Evolutionary conservation across 768 basidiomycete genomes (phyloP).

Genomic region (Auriscalpium microsporum): DNA sequence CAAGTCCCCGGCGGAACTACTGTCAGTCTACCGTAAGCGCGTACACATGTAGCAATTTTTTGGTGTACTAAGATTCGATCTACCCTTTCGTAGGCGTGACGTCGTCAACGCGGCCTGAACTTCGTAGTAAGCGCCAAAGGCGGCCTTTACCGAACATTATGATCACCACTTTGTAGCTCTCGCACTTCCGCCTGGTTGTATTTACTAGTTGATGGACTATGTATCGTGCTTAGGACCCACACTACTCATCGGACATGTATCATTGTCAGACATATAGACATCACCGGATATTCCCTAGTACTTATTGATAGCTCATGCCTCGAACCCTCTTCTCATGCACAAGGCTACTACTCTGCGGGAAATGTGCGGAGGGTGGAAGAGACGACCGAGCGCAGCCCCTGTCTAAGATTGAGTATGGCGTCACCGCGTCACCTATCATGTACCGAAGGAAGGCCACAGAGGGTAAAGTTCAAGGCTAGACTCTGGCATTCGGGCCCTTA

Average conservation of each 20-base stretch:
- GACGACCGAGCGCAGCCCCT: too few species aligned
- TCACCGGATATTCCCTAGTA: not conserved
- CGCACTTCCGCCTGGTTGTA: not conserved
- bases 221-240: not conserved
- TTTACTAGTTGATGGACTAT: not conserved
- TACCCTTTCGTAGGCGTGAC: not conserved
- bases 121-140: not conserved
- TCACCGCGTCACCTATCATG: too few species aligned
- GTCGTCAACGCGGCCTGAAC: not conserved
- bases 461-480: too few species aligned
- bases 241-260: not conserved
- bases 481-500: too few species aligned
- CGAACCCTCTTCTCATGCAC: not conserved
- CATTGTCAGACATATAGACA: not conserved
- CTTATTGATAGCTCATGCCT: not conserved
- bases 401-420: too few species aligned
- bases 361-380: too few species aligned
- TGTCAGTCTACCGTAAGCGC: slow-evolving; percentile 51
- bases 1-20: slow-evolving; percentile 34
- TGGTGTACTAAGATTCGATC: not conserved
- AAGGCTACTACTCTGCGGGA: too few species aligned
- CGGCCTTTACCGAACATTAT: not conserved
- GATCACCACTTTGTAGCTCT: not conserved
- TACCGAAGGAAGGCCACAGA: too few species aligned
- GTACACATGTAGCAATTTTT: not conserved